These are phyloP conservation scores for Botrytis fragariae DNA, from an alignment of 2,329 filamentous ascomycete genomes.

Conservation along the genomic window DNA sequence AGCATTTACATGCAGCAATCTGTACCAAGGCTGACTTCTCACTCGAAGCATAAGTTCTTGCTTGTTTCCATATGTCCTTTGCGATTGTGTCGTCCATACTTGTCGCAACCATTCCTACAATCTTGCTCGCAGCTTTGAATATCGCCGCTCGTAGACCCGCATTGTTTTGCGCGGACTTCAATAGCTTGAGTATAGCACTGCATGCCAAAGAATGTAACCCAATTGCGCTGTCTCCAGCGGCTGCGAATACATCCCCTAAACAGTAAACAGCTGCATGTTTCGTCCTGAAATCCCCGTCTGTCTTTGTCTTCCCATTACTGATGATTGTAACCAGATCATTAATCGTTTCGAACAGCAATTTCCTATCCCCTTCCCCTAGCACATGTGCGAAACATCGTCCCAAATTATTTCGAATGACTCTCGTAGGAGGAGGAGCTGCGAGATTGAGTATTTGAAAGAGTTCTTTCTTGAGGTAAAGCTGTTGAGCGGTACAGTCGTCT, in stretches of 20 bases:
- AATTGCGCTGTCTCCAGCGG: conserved; percentile 92
- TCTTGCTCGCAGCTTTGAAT: conserved; percentile 72
- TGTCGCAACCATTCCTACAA: conserved; percentile 69
- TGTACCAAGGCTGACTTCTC: conserved; percentile 86
- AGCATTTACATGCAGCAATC: conserved; percentile 72
- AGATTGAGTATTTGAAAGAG: conserved; percentile 90
- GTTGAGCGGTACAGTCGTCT: conserved; percentile 82
- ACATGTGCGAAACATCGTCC: conserved; percentile 81
- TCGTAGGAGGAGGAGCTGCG: conserved; percentile 73
- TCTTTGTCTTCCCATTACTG: conserved; percentile 68
- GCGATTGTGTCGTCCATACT: conserved; percentile 81
- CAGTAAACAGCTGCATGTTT: conserved; percentile 88
- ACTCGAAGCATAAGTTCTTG: conserved; percentile 67
- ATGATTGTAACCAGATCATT: conserved; percentile 79
- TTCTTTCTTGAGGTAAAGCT: conserved; percentile 90
- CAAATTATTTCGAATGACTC: conserved; percentile 86
- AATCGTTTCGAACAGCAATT: conserved; percentile 89
- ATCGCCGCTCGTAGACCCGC: conserved; percentile 78
- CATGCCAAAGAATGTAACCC: conserved; percentile 74
- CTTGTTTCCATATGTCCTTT: conserved; percentile 93
- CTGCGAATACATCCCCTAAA: conserved; percentile 82
- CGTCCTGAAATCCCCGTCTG: conserved; percentile 71
- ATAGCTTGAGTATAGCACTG: conserved; percentile 68
- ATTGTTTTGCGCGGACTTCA: conserved; percentile 77
- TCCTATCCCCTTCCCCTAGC: conserved; percentile 81